Percentiles rank a stretch among this genome's conserved stretches.
phyloP scores from a whole-genome alignment of 2,329 filamentous ascomycete genomes.

The Passalora sequoiae region DNA sequence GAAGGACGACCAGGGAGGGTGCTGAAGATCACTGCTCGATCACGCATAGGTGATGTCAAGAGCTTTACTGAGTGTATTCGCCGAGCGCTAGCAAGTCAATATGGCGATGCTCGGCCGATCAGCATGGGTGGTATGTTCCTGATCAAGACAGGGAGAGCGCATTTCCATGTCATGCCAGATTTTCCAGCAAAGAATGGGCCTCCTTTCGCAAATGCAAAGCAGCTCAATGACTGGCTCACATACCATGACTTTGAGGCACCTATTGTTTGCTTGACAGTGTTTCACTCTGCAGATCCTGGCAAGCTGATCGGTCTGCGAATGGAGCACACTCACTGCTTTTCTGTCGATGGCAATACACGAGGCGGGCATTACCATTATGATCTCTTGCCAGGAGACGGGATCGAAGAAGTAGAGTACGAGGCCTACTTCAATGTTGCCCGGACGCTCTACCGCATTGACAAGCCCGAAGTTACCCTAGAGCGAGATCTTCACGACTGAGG shows the following conservation, averaged over 20 bases:
- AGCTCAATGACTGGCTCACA: slow-evolving; percentile 29
- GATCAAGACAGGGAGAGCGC: slow-evolving; percentile 25
- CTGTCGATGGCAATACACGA: slow-evolving; percentile 21
- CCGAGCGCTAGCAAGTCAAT: slow-evolving; percentile 17
- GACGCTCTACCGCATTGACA: slow-evolving; percentile 29
- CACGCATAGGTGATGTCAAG: slow-evolving; percentile 21
- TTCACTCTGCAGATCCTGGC: slow-evolving; percentile 29
- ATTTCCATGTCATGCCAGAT: slow-evolving; percentile 31
- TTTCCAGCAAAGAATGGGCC: slow-evolving; percentile 23
- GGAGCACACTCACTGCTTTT: slow-evolving; percentile 33
- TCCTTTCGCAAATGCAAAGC: slow-evolving; percentile 24
- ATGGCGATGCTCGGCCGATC: slow-evolving; percentile 23
- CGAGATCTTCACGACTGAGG: slow-evolving; percentile 27
- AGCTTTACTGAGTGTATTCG: slow-evolving; percentile 30
- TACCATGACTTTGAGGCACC: slow-evolving; percentile 30
- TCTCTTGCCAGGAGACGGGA: slow-evolving; percentile 16
- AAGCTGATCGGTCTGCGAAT: slow-evolving; percentile 28
- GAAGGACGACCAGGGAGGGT: slow-evolving; percentile 24
- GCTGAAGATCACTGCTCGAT: slow-evolving; percentile 27
- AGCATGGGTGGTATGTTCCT: slow-evolving; percentile 29
- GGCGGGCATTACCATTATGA: slow-evolving; percentile 33
- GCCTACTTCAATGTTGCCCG: slow-evolving; percentile 31
- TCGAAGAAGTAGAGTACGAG: slow-evolving; percentile 30
- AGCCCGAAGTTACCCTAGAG: slow-evolving; percentile 25
- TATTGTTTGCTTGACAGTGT: slow-evolving; percentile 29